Evolutionary conservation across 805 yeast genomes (phyloP).

Genomic region (Candida easanensis): DNA sequence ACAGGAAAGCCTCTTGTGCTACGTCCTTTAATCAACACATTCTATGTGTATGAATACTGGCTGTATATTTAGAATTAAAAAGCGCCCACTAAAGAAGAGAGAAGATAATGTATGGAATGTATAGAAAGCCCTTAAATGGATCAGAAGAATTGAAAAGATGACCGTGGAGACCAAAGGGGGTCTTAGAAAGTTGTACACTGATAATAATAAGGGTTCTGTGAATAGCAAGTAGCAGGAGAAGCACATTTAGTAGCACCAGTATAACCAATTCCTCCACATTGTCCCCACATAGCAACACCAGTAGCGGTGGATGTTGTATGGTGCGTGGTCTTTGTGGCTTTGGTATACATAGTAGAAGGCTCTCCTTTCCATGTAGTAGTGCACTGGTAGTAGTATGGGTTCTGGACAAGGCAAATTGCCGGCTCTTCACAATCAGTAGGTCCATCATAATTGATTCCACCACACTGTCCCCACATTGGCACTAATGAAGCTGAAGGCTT

Average conservation of each 20-base stretch:
- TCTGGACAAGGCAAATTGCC: conserved; percentile 4
- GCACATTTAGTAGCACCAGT: too few relatives aligned
- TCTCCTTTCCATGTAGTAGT: neutral
- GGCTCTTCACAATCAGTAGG: conserved; percentile 20
- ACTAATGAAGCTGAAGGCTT: neutral
- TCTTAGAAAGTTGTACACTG: conserved; percentile 18
- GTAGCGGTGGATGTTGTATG: neutral
- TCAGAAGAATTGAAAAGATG: too few relatives aligned
- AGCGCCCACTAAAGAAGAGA: too few relatives aligned
- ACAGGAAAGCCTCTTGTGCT: too few relatives aligned
- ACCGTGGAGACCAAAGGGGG: too few relatives aligned
- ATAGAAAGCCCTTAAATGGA: too few relatives aligned
- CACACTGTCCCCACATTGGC: conserved; percentile 6
- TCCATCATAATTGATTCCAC: conserved; percentile 7
- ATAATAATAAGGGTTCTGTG: conserved; percentile 23
- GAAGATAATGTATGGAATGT: too few relatives aligned
- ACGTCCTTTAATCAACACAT: too few relatives aligned
- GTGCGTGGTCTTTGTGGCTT: neutral
- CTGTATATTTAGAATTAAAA: too few relatives aligned
- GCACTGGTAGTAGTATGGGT: conserved; percentile 2
- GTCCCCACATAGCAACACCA: neutral
- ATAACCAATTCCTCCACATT: too few relatives aligned
- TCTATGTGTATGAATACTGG: too few relatives aligned
- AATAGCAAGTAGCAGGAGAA: conserved; percentile 13
- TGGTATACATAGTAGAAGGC: neutral